Evolutionary conservation across 169 alveolate genomes (phyloP).

Genomic region (Plasmodium malariae): DNA sequence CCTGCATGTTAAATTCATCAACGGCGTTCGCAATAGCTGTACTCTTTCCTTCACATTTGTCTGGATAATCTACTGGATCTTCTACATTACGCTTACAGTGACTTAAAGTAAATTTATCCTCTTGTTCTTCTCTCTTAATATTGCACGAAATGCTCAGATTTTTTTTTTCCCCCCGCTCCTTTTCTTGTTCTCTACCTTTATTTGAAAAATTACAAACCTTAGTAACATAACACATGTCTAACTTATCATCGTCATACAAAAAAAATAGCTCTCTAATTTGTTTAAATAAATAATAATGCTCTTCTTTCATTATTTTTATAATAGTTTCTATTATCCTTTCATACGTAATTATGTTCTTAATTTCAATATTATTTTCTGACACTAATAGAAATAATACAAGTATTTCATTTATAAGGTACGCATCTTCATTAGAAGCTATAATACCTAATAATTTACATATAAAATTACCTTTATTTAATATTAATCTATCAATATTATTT

Average conservation of each 20-base stretch:
- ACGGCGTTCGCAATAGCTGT: neutral
- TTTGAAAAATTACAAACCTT: neutral
- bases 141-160: neutral
- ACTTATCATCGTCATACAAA: constrained; percentile 9
- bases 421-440: constrained; percentile 51
- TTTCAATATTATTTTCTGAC: constrained; percentile 25
- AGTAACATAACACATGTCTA: neutral
- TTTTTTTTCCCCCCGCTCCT: too few species aligned
- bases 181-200: neutral
- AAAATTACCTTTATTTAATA: constrained; percentile 43
- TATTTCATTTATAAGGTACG: constrained; percentile 62
- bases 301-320: constrained; percentile 52
- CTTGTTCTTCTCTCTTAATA: neutral
- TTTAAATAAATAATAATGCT: constrained; percentile 34
- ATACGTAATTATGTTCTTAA: constrained; percentile 59
- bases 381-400: constrained; percentile 32
- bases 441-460: constrained; percentile 15
- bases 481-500: constrained; percentile 29
- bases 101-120: neutral
- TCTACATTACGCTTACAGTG: neutral
- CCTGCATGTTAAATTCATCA: too few species aligned
- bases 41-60: neutral
- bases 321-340: constrained; percentile 47
- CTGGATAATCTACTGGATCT: neutral
- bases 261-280: constrained; percentile 10